Percentiles rank a stretch among this genome's conserved stretches.
Evolutionary conservation across 2,329 filamentous ascomycete species (phyloP).

Genomic region (Clarireedia hainanense): DNA sequence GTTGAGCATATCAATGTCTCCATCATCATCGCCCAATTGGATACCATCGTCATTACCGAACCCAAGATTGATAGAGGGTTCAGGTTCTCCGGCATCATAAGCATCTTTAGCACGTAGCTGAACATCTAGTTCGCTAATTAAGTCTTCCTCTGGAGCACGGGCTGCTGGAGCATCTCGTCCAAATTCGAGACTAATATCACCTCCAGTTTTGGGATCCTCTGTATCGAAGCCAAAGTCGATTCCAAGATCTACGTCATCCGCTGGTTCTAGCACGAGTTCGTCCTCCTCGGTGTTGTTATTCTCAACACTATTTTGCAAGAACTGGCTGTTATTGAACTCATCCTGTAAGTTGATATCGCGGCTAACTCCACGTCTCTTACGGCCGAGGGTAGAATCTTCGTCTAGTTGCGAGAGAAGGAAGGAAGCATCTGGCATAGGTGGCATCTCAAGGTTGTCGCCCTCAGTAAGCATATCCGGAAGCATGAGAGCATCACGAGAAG

Average conservation of each 20-base stretch:
- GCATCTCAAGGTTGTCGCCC: constrained; percentile 67
- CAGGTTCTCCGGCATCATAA: constrained; percentile 40
- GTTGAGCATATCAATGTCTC: constrained; percentile 56
- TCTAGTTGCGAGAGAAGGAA: constrained; percentile 73
- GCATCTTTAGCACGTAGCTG: constrained; percentile 48
- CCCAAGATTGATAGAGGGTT: constrained; percentile 46
- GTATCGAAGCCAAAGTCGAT: constrained; percentile 53
- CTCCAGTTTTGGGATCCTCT: constrained; percentile 17
- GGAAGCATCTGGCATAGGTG: constrained; percentile 83
- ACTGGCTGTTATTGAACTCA: constrained; percentile 69
- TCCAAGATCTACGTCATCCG: constrained; percentile 64
- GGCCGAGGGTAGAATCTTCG: constrained; percentile 47
- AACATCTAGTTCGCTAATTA: constrained; percentile 54
- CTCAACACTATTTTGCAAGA: constrained; percentile 59
- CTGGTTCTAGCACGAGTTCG: constrained; percentile 43
- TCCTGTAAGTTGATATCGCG: constrained; percentile 63
- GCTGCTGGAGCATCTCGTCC: constrained; percentile 76
- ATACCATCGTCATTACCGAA: constrained; percentile 42
- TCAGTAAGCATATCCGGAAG: constrained; percentile 90
- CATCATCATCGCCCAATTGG: constrained; percentile 53
- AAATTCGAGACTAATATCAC: constrained; percentile 68
- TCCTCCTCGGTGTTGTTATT: constrained; percentile 41
- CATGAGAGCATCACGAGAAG: constrained; percentile 78
- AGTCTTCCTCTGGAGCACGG: constrained; percentile 59
- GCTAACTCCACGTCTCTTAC: constrained; percentile 50